phyloP scores from a whole-genome alignment of 305 asterid species.

The Fraxinus sp. region DNA sequence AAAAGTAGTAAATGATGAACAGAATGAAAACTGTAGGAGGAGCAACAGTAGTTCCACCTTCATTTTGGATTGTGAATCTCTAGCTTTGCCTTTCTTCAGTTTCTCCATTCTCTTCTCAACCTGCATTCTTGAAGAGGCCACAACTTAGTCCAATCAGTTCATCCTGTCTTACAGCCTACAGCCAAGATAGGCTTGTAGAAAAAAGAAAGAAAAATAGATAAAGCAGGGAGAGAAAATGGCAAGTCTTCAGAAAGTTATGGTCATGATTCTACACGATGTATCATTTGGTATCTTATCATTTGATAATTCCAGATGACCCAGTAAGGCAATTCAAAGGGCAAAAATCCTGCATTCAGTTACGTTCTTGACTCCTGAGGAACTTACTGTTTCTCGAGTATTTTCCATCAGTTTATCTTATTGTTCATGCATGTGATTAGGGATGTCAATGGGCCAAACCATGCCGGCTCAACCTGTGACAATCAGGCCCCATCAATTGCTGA shows the following conservation, averaged over 20 bases:
- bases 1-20: slow-evolving; percentile 5
- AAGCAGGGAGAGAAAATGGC: neutral
- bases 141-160: slow-evolving; percentile 40
- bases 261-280: neutral
- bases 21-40: slow-evolving; percentile 14
- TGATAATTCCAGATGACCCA: neutral
- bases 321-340: neutral
- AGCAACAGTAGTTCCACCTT: slow-evolving; percentile 48
- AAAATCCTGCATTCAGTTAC: neutral
- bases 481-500: neutral
- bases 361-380: neutral
- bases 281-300: neutral
- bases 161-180: slow-evolving; percentile 1
- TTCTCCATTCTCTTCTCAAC: slow-evolving; percentile 94
- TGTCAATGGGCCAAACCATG: neutral
- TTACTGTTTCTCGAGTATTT: neutral
- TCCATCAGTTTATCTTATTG: neutral
- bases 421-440: neutral
- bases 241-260: neutral
- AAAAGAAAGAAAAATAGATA: neutral
- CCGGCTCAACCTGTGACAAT: neutral
- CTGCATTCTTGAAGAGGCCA: slow-evolving; percentile 64
- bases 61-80: slow-evolving; percentile 73
- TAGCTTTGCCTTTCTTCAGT: slow-evolving; percentile 85
- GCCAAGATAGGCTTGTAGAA: neutral